phyloP scores from a whole-genome alignment of 78 protist species.

The Diacronema lutheri region DNA sequence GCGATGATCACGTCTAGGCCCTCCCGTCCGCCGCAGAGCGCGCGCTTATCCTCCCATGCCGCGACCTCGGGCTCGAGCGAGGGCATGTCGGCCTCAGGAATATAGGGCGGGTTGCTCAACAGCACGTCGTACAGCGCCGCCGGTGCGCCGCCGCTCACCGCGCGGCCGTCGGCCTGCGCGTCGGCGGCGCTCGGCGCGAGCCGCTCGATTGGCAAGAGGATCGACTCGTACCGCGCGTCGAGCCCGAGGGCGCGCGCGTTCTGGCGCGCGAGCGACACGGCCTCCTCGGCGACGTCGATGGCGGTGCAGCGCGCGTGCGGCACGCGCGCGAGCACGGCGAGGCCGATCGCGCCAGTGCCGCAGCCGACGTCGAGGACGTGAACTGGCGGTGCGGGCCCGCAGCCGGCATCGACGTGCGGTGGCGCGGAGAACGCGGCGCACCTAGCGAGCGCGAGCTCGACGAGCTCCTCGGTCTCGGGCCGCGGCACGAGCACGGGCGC shows the following conservation, averaged over 20 bases:
- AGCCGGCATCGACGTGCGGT: too few species aligned
- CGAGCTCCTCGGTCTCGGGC: not conserved
- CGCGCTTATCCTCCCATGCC: not conserved
- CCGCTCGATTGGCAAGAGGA: too few species aligned
- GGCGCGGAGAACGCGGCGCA: not conserved
- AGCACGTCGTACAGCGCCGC: not conserved
- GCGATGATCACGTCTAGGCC: not conserved
- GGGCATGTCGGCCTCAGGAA: not conserved
- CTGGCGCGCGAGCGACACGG: not conserved
- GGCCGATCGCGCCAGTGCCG: conserved; percentile 17
- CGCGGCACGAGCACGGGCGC: not conserved
- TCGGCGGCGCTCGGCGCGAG: too few species aligned
- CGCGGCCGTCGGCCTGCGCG: too few species aligned
- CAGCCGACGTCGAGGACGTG: conserved; percentile 5
- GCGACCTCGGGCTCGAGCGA: conserved; percentile 13
- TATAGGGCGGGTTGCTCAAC: not conserved
- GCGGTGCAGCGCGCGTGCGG: not conserved
- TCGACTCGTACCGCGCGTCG: not conserved
- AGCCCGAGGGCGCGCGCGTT: not conserved
- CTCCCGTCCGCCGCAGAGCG: conserved; percentile 1
- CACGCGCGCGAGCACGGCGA: not conserved
- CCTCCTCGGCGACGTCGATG: not conserved
- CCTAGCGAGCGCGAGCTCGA: not conserved
- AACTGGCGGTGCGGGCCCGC: not conserved
- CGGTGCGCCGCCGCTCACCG: too few species aligned